These are phyloP conservation scores for Clitoria ternatea DNA, from an alignment of 306 rosid species.

Conservation along the genomic window DNA sequence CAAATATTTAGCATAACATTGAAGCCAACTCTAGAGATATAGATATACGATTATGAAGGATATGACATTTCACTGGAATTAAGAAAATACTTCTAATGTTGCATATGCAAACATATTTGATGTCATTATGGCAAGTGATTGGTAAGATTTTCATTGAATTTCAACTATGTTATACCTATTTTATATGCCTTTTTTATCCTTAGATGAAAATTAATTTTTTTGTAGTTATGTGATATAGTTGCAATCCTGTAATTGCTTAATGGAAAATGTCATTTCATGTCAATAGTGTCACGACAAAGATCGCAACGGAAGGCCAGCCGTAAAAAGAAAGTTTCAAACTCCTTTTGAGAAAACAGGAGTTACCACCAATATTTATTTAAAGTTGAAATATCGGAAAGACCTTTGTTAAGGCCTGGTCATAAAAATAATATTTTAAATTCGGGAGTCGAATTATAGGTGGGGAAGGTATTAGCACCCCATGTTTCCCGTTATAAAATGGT, in stretches of 20 bases:
- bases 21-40: constrained; percentile 61
- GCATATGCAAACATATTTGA: constrained; percentile 52
- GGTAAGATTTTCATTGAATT: constrained; percentile 37
- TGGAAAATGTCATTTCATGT: constrained; percentile 5
- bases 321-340: no score
- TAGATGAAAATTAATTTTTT: background rate
- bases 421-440: no score
- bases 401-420: no score
- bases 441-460: no score
- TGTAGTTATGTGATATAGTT: constrained; percentile 5
- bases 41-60: constrained; percentile 64
- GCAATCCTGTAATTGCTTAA: constrained; percentile 2
- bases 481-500: no score
- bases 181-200: background rate
- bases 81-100: constrained; percentile 42
- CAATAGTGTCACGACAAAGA: no score
- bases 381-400: no score
- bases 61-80: constrained; percentile 78
- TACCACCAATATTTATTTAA: no score
- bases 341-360: no score
- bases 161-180: background rate
- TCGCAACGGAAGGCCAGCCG: no score
- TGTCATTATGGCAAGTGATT: constrained; percentile 72
- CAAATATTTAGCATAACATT: constrained; percentile 73
- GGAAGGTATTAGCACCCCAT: no score